Evolutionary conservation across 1,139 yeast genomes (phyloP).

Genomic region (Fermentozyma sake): DNA sequence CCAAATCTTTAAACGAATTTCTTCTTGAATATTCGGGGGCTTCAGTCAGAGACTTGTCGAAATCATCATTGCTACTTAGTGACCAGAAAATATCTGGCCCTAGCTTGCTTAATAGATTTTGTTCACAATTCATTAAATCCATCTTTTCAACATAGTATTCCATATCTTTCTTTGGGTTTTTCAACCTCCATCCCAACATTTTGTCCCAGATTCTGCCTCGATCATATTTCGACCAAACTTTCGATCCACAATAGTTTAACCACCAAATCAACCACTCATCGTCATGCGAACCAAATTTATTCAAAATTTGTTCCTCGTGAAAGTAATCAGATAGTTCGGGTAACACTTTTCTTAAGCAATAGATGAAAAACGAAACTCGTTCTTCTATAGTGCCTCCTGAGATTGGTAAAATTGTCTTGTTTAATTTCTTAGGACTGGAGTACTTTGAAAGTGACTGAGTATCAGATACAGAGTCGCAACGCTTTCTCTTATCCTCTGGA

Average conservation of each 20-base stretch:
- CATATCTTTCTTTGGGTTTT: slow-evolving; percentile 29
- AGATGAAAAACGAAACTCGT: slow-evolving; percentile 68
- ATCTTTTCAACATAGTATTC: slow-evolving; percentile 32
- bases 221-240: slow-evolving; percentile 77
- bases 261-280: slow-evolving; percentile 95
- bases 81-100: slow-evolving; percentile 47
- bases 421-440: slow-evolving; percentile 17
- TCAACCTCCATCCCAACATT: slow-evolving; percentile 72
- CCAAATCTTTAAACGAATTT: slow-evolving; percentile 31
- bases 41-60: slow-evolving; percentile 2
- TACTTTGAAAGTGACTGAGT: slow-evolving; percentile 2
- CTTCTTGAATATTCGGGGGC: slow-evolving; percentile 6
- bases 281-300: slow-evolving; percentile 58
- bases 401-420: slow-evolving; percentile 41
- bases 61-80: slow-evolving; percentile 13
- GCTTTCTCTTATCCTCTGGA: slow-evolving; percentile 38
- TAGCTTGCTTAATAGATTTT: slow-evolving; percentile 23
- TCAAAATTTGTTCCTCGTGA: slow-evolving; percentile 74
- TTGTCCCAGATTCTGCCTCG: slow-evolving; percentile 89
- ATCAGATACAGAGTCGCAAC: slow-evolving; percentile 3
- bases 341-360: slow-evolving; percentile 54
- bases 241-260: slow-evolving; percentile 90
- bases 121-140: slow-evolving; percentile 17
- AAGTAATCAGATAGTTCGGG: slow-evolving; percentile 79
- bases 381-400: slow-evolving; percentile 69